Base-by-base conservation (phyloP, 2,329 filamentous ascomycete genomes). In the Aspergillus costaricaensis region DNA sequence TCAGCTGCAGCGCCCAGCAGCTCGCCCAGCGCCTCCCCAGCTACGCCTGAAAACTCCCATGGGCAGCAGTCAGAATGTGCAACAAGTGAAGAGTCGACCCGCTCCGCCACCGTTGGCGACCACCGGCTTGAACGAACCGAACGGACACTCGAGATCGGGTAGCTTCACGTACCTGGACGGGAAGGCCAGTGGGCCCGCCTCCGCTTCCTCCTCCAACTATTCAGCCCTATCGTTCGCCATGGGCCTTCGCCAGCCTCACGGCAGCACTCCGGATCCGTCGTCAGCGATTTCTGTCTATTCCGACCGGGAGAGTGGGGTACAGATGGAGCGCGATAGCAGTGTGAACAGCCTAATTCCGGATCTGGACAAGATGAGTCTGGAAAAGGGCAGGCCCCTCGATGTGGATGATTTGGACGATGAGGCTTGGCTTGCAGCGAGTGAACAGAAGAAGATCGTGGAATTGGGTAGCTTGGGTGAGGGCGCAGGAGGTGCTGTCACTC, bases 341-440 rank as follows among this genome's bases (percentile, higher is more conserved):
- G 84, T 91, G 76, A 90, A 91, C 69, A 88, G 88, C 4, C 80
- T 95, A 2, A 83, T 93, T 62, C 88, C 86, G 2, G 86, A 88
- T 68, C 87, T 97, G 60, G 92, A 96, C 66, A 88, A 93, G 75
- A 77, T 96, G 69, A 90, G 86, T 53, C 75, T 95, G 49, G 92
- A 96, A 67, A 92, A 89, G 76, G 92, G 92, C 38, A 85, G 91
- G 65, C 90, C 88, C 23, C 80, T 94, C 41, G 95, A 99, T 75
- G 94, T 96, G 4, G 94, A 97, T 70, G 94, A 98, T 67, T 80
- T 99, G 52, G 94, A 98, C 72, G 93, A 97, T 70, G 91, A 96
- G 64, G 92, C 92, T 19, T 99, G 95, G 95, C 88, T 91, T 73
- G 93, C 96, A 55, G 95, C 94, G 10, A 96, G 92, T 72, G 86